These are phyloP conservation scores for Aspergillus coremiiformis DNA, from an alignment of 495 filamentous ascomycete species.

Conservation along the genomic window DNA sequence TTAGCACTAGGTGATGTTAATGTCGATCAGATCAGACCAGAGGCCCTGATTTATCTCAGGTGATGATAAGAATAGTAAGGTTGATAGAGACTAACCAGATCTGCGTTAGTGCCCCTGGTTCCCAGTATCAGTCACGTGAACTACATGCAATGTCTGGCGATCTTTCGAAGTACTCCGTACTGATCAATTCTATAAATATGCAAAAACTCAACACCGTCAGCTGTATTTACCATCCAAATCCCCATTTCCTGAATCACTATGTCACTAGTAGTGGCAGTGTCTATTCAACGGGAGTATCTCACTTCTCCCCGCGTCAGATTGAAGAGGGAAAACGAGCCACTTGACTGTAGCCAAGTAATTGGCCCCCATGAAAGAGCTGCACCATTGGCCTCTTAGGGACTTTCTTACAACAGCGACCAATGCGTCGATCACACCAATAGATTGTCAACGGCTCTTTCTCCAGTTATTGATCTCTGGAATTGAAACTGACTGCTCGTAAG, in stretches of 20 bases:
- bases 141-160: too few species aligned
- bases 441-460: too few species aligned
- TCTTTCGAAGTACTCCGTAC: too few species aligned
- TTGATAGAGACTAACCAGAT: background rate
- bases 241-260: too few species aligned
- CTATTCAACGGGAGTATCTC: background rate
- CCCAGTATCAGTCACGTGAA: background rate
- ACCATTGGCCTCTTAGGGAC: too few species aligned
- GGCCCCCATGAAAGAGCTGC: background rate
- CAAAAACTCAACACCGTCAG: too few species aligned
- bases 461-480: too few species aligned
- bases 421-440: background rate
- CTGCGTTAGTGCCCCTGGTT: background rate
- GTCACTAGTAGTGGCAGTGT: too few species aligned
- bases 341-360: background rate
- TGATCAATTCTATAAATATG: too few species aligned
- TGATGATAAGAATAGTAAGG: background rate
- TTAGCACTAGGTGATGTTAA: background rate
- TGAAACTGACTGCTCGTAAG: too few species aligned
- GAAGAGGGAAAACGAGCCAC: background rate
- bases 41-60: too few species aligned
- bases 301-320: background rate
- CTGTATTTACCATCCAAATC: too few species aligned
- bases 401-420: background rate
- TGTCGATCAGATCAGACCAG: background rate